Evolutionary conservation across 2,329 filamentous ascomycete genomes (phyloP), one percentile per base, ranked within the genome.

Genomic region (Didymella arachidicola): DNA sequence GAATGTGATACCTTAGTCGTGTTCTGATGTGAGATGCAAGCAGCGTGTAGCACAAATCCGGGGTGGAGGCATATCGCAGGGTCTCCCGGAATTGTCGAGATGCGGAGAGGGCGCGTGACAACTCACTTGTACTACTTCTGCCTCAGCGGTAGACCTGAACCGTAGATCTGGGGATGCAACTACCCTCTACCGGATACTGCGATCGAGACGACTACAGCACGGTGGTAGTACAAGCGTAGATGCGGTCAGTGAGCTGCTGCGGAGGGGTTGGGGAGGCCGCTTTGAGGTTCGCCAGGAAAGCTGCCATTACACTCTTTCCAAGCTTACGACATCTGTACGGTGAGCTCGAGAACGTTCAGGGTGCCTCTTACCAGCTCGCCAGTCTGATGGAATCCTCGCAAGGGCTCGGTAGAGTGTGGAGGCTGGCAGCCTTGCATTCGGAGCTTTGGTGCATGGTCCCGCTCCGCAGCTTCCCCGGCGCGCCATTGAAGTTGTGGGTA

Each of bases 11-110:
- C 25, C 26, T 22, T 7, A 25, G 32, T 6, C 14, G 19, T 16
- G 19, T 26, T 53, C 41, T 51, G 46, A 54, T 42, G 57, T 59
- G 47, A 59, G 57, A 55, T 50, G 57, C 47, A 54, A 51, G 42
- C 52, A 59, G 57, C 29, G 36, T 36, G 57, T 55, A 55, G 38
- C n/a, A 51, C 57, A 47, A 42, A 50, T 51, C 57, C 46, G 57
- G 52, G 51, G 46, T 53, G 30, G 27, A 44, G 54, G 41, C 10
- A 25, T 43, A 41, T 50, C 41, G 18, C 38, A 44, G 38, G 48
- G 43, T 44, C 43, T 43, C 32, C 44, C 14, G 18, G 26, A 44
- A 26, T 45, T 44, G 56, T 36, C 25, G 45, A 45, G 38, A 49
- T 39, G 55, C 44, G 55, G 44, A 49, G 55, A 32, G 48, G n/a